Base-by-base conservation (phyloP, 2,329 filamentous ascomycete genomes). In the Aschersonia sp. region DNA sequence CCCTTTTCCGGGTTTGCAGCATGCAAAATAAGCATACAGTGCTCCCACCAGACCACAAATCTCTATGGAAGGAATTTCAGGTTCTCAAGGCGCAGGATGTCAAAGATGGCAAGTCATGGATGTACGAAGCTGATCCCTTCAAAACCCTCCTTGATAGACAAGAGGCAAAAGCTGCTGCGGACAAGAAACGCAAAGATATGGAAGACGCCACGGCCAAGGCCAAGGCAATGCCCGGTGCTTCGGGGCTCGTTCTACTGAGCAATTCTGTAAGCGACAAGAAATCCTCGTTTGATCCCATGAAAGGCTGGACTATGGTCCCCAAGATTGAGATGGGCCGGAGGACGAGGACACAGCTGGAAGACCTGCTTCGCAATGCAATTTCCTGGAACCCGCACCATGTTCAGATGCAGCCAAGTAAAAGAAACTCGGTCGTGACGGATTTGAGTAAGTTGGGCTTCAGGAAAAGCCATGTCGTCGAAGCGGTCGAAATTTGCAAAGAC, bases 21-120 rank as follows among this genome's bases (percentile, higher is more conserved):
- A 94, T 94, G 82, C 89, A 89, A 65, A 97, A 97, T 61, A 79
- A 96, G 57, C 88, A 95, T 61, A 94, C 89, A 71, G 91, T 89
- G 69, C 74, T 98, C 54, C 92, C 92, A 30, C 92, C 92, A 0
- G 85, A 85, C 50, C 94, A 96, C 66, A 84, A 83, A 59, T 79
- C 86, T 53, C 69, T 96, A 42, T 98, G 92, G 92, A 94, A 94
- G 61, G 82, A 89, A 50, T 95, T 98, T 55, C 78, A 84, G 52
- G 76, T 80, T 4, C 69, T 97, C 53, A 97, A 96, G 66, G 79
- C 78, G 53, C 77, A 81, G 55, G 91, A 96, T 57, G 71, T 87
- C 45, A 84, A 82, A 59, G 82, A 86, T 42, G 89, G 77, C n/a
- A 70, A 66, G 46, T 84, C 71, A 0, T 96, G 89, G 85, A 82